Conservation (phyloP, 1,284 basidiomycete species). For the Termitomyces sp. region DNA sequence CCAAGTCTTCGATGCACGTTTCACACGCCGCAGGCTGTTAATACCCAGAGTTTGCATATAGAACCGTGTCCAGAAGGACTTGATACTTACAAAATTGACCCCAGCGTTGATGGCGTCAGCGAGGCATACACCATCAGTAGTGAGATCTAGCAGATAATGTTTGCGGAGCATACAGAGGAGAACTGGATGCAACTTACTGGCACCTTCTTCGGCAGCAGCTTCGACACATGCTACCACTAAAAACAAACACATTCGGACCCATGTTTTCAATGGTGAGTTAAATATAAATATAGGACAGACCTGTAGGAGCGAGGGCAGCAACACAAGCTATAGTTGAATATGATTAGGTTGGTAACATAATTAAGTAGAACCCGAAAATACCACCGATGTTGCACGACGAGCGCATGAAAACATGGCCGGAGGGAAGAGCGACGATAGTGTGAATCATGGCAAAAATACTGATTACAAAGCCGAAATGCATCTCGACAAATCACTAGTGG, state of each 20-base stretch:
- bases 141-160: conserved; percentile 4
- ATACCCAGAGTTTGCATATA: neutral
- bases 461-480: neutral
- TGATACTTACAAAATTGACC: conserved; percentile 8
- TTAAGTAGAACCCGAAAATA: neutral
- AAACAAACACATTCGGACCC: neutral
- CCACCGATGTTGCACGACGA: conserved; percentile 7
- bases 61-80: neutral
- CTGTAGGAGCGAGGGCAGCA: conserved; percentile 10
- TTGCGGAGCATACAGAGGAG: neutral
- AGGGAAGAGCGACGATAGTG: conserved; percentile 7
- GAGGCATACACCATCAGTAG: conserved; percentile 14
- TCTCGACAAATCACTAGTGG: no score
- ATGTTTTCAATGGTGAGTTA: neutral
- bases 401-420: conserved; percentile 11
- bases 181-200: conserved; percentile 6
- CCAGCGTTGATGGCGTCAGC: conserved; percentile 10
- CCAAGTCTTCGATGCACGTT: conserved; percentile 11
- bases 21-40: conserved; percentile 14
- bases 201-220: conserved; percentile 13
- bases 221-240: conserved; percentile 10
- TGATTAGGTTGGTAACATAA: no score
- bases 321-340: conserved; percentile 6
- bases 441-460: conserved; percentile 5
- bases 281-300: neutral